phyloP scores from a whole-genome alignment of 192 early-diverging fungal genomes.

The Backusella parvicylindrica region DNA sequence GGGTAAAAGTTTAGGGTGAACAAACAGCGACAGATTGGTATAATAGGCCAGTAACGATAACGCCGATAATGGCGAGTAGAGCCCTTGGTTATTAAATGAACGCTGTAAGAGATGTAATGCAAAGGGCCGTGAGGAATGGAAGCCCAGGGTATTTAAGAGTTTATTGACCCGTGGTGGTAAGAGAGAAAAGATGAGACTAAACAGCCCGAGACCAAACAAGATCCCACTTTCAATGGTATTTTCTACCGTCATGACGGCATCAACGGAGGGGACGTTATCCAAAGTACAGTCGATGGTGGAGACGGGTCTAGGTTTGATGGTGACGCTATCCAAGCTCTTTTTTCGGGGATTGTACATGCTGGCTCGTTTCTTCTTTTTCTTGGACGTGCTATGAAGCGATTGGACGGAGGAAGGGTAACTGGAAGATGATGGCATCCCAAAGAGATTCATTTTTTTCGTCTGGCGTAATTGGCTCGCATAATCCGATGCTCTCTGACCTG shows the following conservation, averaged over 20 bases:
- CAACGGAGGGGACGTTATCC: neutral
- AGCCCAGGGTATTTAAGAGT: slow-evolving; percentile 30
- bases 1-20: slow-evolving; percentile 23
- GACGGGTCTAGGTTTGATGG: neutral
- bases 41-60: slow-evolving; percentile 29
- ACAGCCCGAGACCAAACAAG: slow-evolving; percentile 34
- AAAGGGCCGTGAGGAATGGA: slow-evolving; percentile 32
- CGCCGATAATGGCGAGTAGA: slow-evolving; percentile 23
- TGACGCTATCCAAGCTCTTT: neutral
- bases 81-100: slow-evolving; percentile 19
- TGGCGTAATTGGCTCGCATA: slow-evolving; percentile 18
- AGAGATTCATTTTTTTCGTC: neutral
- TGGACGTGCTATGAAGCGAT: neutral
- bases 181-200: slow-evolving; percentile 36
- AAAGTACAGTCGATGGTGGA: neutral
- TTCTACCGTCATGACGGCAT: neutral
- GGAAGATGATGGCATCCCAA: neutral
- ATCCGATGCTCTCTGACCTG: slow-evolving; percentile 26
- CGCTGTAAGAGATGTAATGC: slow-evolving; percentile 29
- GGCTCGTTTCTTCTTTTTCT: neutral
- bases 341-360: neutral
- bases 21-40: slow-evolving; percentile 32
- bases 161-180: slow-evolving; percentile 31
- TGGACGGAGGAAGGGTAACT: neutral
- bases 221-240: slow-evolving; percentile 26